phyloP scores from a whole-genome alignment of 176 grass and related monocot genomes.

The Secale cereale region DNA sequence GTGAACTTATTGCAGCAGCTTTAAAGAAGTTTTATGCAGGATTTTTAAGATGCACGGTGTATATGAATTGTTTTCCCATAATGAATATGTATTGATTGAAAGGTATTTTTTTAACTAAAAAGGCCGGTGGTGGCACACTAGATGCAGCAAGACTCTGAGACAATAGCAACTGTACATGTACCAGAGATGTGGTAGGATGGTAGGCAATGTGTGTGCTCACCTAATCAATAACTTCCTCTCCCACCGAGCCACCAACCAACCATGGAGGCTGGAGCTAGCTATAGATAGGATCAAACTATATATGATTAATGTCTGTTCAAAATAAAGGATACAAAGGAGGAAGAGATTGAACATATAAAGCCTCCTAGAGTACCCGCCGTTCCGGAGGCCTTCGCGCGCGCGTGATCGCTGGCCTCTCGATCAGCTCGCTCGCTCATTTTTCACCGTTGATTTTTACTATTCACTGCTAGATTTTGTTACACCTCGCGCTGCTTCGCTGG shows the following conservation, averaged over 20 bases:
- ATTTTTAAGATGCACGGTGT: not conserved
- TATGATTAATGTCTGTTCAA: not conserved
- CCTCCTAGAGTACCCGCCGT: too few relatives aligned
- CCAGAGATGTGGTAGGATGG: constrained; percentile 38
- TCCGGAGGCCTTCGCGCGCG: too few relatives aligned
- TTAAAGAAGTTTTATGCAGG: not conserved
- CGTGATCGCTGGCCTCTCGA: too few relatives aligned
- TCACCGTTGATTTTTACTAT: too few relatives aligned
- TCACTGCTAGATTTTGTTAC: too few relatives aligned
- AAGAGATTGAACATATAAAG: too few relatives aligned
- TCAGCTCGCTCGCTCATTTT: too few relatives aligned
- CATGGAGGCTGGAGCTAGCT: constrained; percentile 24
- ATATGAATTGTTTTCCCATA: not conserved
- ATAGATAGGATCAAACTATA: constrained; percentile 17
- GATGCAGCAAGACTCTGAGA: constrained; percentile 29
- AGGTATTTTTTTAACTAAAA: not conserved
- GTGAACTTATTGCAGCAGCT: not conserved
- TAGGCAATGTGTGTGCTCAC: constrained; percentile 33
- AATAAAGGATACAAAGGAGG: not conserved
- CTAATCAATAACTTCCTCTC: constrained; percentile 43
- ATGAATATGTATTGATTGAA: not conserved
- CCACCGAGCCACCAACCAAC: constrained; percentile 43
- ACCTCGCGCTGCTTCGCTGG: too few relatives aligned
- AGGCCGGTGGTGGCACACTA: not conserved
- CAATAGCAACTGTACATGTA: constrained; percentile 49